Evolutionary conservation across 2,329 filamentous ascomycete genomes (phyloP), one percentile per base, ranked within the genome.

Genomic region (Xylogone sp.): DNA sequence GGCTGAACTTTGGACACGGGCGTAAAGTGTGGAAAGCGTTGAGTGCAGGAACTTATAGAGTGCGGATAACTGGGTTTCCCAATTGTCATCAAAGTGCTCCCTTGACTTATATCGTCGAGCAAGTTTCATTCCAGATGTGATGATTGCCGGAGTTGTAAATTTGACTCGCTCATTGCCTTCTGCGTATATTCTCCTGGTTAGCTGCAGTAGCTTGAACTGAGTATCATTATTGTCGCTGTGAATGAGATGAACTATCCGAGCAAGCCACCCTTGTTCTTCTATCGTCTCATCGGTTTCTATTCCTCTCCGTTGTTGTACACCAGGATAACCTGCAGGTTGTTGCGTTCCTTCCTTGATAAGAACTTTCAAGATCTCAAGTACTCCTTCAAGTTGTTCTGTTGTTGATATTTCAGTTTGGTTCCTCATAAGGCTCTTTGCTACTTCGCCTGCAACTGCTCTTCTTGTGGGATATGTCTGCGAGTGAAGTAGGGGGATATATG

Each of bases 231-330:
- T 83, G 31, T 89, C 78, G 43, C 84, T 88, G 52, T 90, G 79
- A 48, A 99, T 82, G 51, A 97, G 76, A 71, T 99, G 94, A 18
- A 97, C 84, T 65, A 99, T 86, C 61, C 94, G 82, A 31, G 94
- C 94, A 49, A 99, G 78, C 91, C 91, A 97, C 48, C 94, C 94
- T 75, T 99, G 94, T 72, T 99, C 94, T 70, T 99, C 93, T 64
- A 97, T 84, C 0, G 93, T 97, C 73, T 99, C 95, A 56, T 99
- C 94, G 1, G 94, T 97, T 74, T 99, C 95, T 45, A 81, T 75
- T 19, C 83, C 82, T 55, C 90, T 84, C 56, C 90, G 79, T 64
- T 93, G 88, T 5, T 87, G 83, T 39, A 87, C 83, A 3, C 90
- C 89, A 0, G 92, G 86, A 62, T 97, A 97, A 24, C 90, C 90